A percentile compares a stretch with the other conserved stretches of the same genome.
Evolutionary conservation across 2,329 filamentous ascomycete genomes (phyloP).

Genomic region (Amphichorda felina): DNA sequence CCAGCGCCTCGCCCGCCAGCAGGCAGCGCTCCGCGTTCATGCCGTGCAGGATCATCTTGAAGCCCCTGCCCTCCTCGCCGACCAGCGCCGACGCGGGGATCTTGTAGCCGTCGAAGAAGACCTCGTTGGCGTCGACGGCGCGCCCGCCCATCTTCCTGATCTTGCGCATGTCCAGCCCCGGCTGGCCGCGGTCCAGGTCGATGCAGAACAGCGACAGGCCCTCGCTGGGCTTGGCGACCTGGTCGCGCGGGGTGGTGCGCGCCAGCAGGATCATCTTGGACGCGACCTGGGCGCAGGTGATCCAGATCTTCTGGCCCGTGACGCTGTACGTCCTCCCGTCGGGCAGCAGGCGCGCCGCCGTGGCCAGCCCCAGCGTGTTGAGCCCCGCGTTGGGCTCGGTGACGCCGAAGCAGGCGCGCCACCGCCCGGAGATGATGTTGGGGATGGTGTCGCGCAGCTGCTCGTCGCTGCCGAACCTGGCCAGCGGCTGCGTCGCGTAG

Average conservation of each 20-base stretch:
- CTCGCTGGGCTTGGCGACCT: constrained; percentile 58
- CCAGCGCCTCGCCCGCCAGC: constrained; percentile 67
- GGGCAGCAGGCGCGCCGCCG: constrained; percentile 42
- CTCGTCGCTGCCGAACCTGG: constrained; percentile 55
- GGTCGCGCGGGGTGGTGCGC: constrained; percentile 57
- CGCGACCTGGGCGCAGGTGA: constrained; percentile 73
- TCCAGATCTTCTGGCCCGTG: constrained; percentile 81
- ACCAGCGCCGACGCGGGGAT: constrained; percentile 55
- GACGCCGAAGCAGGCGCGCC: constrained; percentile 69
- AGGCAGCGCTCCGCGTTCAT: constrained; percentile 73
- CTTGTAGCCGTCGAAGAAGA: constrained; percentile 73
- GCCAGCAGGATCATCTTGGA: constrained; percentile 75
- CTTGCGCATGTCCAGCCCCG: constrained; percentile 52
- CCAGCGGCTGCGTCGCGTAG: constrained; percentile 65
- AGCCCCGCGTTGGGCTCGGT: constrained; percentile 77
- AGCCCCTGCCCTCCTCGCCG: constrained; percentile 63
- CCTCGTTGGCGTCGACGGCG: constrained; percentile 74
- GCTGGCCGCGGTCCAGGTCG: constrained; percentile 49
- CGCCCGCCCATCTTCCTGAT: constrained; percentile 82
- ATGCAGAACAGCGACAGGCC: constrained; percentile 75
- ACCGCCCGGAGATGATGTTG: constrained; percentile 59
- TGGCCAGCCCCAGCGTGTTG: constrained; percentile 62
- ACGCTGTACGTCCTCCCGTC: constrained; percentile 50
- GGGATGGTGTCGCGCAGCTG: constrained; percentile 56
- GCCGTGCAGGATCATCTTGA: constrained; percentile 66